Evolutionary conservation across 176 grass and related monocot genomes (phyloP).

Genomic region (Canna indica): DNA sequence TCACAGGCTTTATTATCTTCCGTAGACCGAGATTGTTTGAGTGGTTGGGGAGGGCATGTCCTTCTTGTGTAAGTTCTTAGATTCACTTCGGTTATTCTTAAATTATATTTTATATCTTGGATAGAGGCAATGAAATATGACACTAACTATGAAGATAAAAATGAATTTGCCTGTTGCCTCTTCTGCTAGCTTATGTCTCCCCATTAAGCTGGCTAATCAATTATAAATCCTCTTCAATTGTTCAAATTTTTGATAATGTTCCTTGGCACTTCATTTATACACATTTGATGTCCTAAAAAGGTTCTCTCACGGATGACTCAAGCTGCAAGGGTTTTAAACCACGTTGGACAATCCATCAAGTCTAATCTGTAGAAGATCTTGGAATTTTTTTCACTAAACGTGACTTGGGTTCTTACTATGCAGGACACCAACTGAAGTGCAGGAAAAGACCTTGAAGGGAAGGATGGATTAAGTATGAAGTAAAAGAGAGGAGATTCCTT

Average conservation of each 20-base stretch:
- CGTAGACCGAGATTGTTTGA: conserved; percentile 78
- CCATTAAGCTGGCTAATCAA: too few species aligned
- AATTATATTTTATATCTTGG: neutral
- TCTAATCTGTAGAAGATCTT: too few species aligned
- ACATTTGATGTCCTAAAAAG: too few species aligned
- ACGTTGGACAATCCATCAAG: too few species aligned
- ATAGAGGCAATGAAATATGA: neutral
- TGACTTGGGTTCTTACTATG: neutral
- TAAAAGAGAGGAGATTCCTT: neutral
- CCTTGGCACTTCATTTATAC: too few species aligned
- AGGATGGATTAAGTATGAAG: conserved; percentile 62
- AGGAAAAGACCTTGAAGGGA: conserved; percentile 73
- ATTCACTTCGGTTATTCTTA: neutral
- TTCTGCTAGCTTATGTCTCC: too few species aligned
- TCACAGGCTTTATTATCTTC: conserved; percentile 86
- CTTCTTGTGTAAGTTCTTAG: conserved; percentile 60
- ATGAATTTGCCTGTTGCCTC: too few species aligned
- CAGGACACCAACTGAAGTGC: conserved; percentile 84
- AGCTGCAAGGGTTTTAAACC: too few species aligned
- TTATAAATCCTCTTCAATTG: too few species aligned
- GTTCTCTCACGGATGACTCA: too few species aligned
- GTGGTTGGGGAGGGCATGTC: conserved; percentile 87
- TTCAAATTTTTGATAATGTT: too few species aligned
- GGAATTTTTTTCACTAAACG: conserved; percentile 1
- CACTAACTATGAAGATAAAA: neutral